A percentile compares a stretch with the other conserved stretches of the same genome.
Evolutionary conservation across 2,329 filamentous ascomycete genomes (phyloP).

Genomic region (Scedosporium minutisporum): DNA sequence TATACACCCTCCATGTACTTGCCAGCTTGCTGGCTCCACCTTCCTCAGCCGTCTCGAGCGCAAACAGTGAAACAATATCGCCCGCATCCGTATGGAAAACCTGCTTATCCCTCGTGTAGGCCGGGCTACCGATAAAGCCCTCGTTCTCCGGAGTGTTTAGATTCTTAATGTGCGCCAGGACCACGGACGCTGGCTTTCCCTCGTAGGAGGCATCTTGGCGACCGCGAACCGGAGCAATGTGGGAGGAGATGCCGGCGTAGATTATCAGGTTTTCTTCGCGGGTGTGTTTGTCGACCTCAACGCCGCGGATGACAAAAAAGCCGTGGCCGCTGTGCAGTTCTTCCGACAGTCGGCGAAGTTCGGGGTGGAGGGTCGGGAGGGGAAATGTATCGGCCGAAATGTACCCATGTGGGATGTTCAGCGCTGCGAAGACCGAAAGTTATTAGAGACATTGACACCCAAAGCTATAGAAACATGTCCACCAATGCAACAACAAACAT

Average conservation of each 20-base stretch:
- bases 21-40: conserved; percentile 47
- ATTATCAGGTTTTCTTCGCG: conserved; percentile 50
- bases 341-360: conserved; percentile 31
- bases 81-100: conserved; percentile 48
- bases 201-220: conserved; percentile 42
- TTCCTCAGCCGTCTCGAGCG: conserved; percentile 34
- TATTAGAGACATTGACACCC: neutral
- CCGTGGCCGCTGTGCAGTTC: conserved; percentile 50
- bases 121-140: conserved; percentile 9
- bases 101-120: conserved; percentile 28
- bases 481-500: neutral
- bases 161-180: conserved; percentile 53
- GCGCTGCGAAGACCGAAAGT: conserved; percentile 15
- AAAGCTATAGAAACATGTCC: neutral
- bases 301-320: conserved; percentile 52
- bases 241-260: conserved; percentile 49
- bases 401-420: conserved; percentile 27
- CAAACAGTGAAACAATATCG: conserved; percentile 45
- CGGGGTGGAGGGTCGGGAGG: conserved; percentile 35
- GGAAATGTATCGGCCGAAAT: conserved; percentile 43
- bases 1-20: conserved; percentile 48
- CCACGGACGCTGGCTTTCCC: conserved; percentile 38
- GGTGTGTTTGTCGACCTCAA: conserved; percentile 40
- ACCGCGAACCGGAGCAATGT: conserved; percentile 44
- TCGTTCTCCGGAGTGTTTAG: conserved; percentile 22